Evolutionary conservation across 805 yeast genomes (phyloP), one percentile per base, ranked within the genome.

Genomic region (Suhomyces pyralidae): DNA sequence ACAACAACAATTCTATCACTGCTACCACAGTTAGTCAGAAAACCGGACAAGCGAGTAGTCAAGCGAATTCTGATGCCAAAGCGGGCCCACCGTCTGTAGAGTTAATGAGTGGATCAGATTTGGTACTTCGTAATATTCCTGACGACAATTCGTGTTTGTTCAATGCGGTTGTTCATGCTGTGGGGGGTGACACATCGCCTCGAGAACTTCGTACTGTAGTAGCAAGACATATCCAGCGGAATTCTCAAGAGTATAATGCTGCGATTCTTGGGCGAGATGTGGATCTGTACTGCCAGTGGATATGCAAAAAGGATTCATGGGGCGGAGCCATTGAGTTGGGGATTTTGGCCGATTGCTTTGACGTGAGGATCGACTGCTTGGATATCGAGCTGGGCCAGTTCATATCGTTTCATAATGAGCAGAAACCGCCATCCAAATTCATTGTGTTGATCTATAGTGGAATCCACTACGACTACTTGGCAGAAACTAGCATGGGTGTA

Each of bases 321-420:
- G 96, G 96, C 28, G 96, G 96, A 6, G 93, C 90, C 2, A 86
- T 88, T 46, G 96, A 88, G 62, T 67, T 87, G 45, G 81, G 83
- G 7, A 84, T 88, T 6, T 63, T 88, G 26, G 76, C 88, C 1
- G 72, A 76, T 32, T 74, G 77, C 55, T 73, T 85, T 40, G 70
- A 73, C 5, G 66, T 85, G 5, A 73, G 79, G 3, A 82, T 88
- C 42, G 71, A 77, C 50, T 82, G 90, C 9, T 63, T 85, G 26
- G 94, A 88, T 60, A 81, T 88, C 22, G 85, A 82, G 58, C 82
- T 82, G 53, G 81, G 81, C 5, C 72, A 82, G 24, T 65, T 79
- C 36, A 86, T 86, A 57, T 70, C 71, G 32, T 87, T 86, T 65
- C 66, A 65, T 45, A 60, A 61, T 46, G 73, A 64, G 38, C 74